phyloP scores from a whole-genome alignment of 2,329 filamentous ascomycete genomes.

The Claviceps humidiphila region DNA sequence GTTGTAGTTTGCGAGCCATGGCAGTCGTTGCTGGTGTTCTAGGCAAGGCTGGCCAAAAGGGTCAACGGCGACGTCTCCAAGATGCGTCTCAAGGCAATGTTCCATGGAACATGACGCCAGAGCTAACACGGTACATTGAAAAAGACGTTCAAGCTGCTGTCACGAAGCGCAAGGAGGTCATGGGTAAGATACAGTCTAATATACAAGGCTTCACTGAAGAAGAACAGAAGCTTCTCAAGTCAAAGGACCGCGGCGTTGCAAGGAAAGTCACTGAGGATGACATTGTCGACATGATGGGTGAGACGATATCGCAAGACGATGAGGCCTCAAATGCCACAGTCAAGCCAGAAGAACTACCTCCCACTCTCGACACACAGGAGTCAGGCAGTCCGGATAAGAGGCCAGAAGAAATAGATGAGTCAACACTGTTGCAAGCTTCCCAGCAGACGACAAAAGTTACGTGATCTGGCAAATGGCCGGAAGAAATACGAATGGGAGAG shows the following conservation, averaged over 20 bases:
- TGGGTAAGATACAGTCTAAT: conserved; percentile 23
- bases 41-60: conserved; percentile 69
- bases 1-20: conserved; percentile 59
- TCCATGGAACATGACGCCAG: conserved; percentile 43
- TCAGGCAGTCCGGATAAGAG: background rate
- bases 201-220: conserved; percentile 24
- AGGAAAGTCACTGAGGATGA: conserved; percentile 22
- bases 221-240: conserved; percentile 21
- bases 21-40: conserved; percentile 75
- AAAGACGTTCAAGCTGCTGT: conserved; percentile 18
- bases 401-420: conserved; percentile 8
- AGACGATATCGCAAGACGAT: conserved; percentile 7
- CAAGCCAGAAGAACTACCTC: background rate
- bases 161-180: conserved; percentile 21
- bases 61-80: conserved; percentile 52
- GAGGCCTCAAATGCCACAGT: background rate
- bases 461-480: background rate
- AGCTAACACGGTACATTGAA: conserved; percentile 27
- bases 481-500: background rate
- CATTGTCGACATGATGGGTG: conserved; percentile 21
- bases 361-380: background rate
- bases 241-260: conserved; percentile 14
- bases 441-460: conserved; percentile 7
- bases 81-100: conserved; percentile 48
- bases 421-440: conserved; percentile 8